Evolutionary conservation across 1,284 basidiomycete species (phyloP).

Genomic region (Inonotus obliquus): DNA sequence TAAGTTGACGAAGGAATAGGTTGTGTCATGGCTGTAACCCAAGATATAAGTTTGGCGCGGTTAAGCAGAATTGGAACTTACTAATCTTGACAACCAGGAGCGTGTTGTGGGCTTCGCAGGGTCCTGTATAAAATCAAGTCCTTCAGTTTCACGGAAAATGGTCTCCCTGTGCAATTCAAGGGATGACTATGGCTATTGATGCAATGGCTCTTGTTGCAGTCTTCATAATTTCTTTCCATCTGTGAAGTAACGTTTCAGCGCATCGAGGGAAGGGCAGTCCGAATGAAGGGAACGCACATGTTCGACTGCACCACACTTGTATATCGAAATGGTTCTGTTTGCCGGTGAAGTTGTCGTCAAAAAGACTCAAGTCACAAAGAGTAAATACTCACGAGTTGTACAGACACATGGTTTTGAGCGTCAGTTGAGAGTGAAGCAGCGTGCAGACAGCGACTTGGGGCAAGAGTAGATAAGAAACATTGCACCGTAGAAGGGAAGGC

Average conservation of each 20-base stretch:
- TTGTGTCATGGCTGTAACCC: neutral
- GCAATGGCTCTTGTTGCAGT: slow-evolving; percentile 4
- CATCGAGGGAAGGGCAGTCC: neutral
- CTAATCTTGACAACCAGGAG: neutral
- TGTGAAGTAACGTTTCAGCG: neutral
- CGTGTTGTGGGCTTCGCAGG: neutral
- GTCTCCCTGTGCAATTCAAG: neutral
- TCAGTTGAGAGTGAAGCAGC: neutral
- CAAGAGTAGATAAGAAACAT: no score
- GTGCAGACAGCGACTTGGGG: no score
- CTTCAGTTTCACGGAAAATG: neutral
- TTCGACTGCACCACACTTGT: slow-evolving; percentile 8
- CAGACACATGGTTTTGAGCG: neutral
- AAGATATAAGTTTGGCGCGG: neutral
- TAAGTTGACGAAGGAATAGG: neutral
- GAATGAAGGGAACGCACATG: neutral
- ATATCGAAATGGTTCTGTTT: neutral
- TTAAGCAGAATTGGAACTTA: neutral
- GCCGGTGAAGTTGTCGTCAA: neutral
- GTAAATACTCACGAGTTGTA: slow-evolving; percentile 1
- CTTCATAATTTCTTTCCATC: neutral
- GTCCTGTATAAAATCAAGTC: neutral
- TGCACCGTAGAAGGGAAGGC: no score
- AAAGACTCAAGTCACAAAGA: no score
- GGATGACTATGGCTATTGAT: slow-evolving; percentile 3